A percentile compares a stretch with the other conserved stretches of the same genome.
phyloP scores from a whole-genome alignment of 352 stramenopile genomes.

The Globisporangium lucens region DNA sequence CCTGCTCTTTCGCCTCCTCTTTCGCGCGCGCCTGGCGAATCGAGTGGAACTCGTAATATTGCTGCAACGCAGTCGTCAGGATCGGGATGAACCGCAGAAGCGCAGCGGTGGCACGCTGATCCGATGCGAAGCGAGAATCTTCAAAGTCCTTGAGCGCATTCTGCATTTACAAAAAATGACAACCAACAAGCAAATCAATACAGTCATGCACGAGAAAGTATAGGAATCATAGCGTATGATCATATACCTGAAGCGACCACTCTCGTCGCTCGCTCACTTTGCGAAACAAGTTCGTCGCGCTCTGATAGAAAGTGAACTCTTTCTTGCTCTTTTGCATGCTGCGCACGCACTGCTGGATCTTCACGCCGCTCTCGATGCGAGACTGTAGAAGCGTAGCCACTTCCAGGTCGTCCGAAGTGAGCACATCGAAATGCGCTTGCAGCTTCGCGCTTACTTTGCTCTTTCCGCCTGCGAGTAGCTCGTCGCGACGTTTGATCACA shows the following conservation, averaged over 20 bases:
- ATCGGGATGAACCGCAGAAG: constrained; percentile 45
- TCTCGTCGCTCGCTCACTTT: constrained; percentile 26
- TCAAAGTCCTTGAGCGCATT: constrained; percentile 25
- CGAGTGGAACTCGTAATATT: constrained; percentile 64
- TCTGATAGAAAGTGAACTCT: constrained; percentile 32
- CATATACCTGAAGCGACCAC: constrained; percentile 15
- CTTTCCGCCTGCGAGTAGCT: constrained; percentile 28
- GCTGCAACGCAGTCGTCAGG: constrained; percentile 33
- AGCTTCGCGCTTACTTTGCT: constrained; percentile 32
- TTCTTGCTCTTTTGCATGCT: constrained; percentile 23
- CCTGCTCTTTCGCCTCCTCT: constrained; percentile 41
- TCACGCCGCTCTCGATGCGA: constrained; percentile 24
- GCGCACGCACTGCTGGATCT: constrained; percentile 15
- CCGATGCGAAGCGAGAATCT: constrained; percentile 20
- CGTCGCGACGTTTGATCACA: constrained; percentile 26
- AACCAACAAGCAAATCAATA: neutral
- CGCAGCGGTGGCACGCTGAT: constrained; percentile 28
- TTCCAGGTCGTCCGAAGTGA: constrained; percentile 32
- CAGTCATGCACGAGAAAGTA: neutral
- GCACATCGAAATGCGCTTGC: constrained; percentile 31
- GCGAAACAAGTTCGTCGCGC: constrained; percentile 25
- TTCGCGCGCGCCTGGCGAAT: constrained; percentile 49
- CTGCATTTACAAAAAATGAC: constrained; percentile 1
- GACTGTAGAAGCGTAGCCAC: constrained; percentile 29
- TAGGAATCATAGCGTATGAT: no score